These are phyloP conservation scores for Oemleria cerasiformis DNA, from an alignment of 306 rosid genomes.

Conservation along the genomic window DNA sequence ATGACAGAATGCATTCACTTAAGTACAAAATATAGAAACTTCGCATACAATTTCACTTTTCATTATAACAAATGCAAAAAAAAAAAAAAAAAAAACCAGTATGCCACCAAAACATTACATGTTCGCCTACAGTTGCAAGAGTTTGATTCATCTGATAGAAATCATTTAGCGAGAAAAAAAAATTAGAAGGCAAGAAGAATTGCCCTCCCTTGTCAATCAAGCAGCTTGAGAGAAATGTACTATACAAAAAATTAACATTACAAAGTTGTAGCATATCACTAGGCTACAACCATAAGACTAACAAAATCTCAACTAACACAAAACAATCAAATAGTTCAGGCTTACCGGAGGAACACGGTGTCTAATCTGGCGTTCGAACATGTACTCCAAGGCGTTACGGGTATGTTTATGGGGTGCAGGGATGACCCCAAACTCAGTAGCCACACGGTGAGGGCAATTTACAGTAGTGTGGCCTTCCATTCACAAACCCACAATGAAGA, in stretches of 20 bases:
- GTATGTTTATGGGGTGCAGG: constrained; percentile 67
- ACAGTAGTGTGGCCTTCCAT: constrained; percentile 86
- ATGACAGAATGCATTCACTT: not conserved
- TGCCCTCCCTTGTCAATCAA: not conserved
- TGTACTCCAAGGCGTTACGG: constrained; percentile 61
- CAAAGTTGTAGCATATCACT: not conserved
- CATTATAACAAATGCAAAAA: not conserved
- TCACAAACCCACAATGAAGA: constrained; percentile 23
- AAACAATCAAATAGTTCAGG: not conserved
- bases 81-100: not conserved
- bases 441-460: constrained; percentile 81
- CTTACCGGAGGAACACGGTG: constrained; percentile 52
- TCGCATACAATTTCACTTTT: not conserved
- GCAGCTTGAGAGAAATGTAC: too few relatives aligned
- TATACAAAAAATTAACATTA: not conserved
- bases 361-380: constrained; percentile 83
- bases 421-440: constrained; percentile 78
- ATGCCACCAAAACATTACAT: not conserved
- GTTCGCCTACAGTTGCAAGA: not conserved
- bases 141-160: not conserved
- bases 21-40: too few relatives aligned
- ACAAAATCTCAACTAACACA: not conserved
- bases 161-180: not conserved
- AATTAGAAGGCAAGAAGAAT: not conserved
- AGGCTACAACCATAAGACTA: not conserved